phyloP scores from a whole-genome alignment of 306 rosid genomes.

The Prunus fruticosa region DNA sequence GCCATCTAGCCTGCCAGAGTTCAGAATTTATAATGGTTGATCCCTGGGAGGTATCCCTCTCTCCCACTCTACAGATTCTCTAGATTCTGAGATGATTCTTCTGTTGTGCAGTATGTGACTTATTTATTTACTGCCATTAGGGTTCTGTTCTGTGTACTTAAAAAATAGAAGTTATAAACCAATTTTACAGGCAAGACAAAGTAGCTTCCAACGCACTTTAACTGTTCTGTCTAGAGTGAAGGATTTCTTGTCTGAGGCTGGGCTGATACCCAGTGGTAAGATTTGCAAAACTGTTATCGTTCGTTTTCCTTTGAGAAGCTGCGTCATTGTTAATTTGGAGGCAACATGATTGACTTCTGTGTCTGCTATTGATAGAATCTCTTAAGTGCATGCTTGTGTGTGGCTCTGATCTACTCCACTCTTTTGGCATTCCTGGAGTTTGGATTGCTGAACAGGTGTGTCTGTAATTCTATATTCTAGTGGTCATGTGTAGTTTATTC shows the following conservation, averaged over 20 bases:
- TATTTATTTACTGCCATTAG: background rate
- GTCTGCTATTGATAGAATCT: slow-evolving; percentile 48
- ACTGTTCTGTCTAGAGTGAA: slow-evolving; percentile 64
- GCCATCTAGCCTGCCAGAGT: slow-evolving; percentile 66
- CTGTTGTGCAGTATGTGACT: background rate
- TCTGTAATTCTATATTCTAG: background rate
- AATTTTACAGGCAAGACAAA: slow-evolving; percentile 68
- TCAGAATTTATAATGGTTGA: slow-evolving; percentile 87
- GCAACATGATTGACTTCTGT: slow-evolving; percentile 4
- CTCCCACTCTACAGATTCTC: background rate
- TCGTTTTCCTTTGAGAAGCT: background rate
- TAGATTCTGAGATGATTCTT: slow-evolving; percentile 1
- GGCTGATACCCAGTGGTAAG: slow-evolving; percentile 60
- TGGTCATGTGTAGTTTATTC: background rate
- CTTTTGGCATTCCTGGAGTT: slow-evolving; percentile 68
- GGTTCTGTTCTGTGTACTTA: slow-evolving; percentile 4
- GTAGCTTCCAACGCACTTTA: slow-evolving; percentile 62
- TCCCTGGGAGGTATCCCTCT: slow-evolving; percentile 80
- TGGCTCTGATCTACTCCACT: slow-evolving; percentile 88
- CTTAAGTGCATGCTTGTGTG: slow-evolving; percentile 84
- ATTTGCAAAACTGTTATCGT: background rate
- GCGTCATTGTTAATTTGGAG: background rate
- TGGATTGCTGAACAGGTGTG: slow-evolving; percentile 79
- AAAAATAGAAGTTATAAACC: slow-evolving; percentile 5
- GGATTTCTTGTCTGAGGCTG: slow-evolving; percentile 40